A percentile compares a stretch with the other conserved stretches of the same genome.
Evolutionary conservation across 2,329 filamentous ascomycete genomes (phyloP).

Genomic region (Paecilomyces variotii): DNA sequence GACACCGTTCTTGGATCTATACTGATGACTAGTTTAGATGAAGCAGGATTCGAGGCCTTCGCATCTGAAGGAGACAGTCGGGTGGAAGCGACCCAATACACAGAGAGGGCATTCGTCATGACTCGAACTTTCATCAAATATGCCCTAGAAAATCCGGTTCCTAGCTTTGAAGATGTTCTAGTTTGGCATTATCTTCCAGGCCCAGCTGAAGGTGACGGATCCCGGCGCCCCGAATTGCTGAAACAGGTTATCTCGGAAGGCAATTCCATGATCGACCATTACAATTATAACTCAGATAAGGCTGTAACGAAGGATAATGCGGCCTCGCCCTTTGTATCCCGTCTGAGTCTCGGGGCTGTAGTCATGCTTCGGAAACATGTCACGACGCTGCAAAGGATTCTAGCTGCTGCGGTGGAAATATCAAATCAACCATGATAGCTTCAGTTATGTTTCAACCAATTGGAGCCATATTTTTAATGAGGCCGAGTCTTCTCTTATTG

Average conservation of each 20-base stretch:
- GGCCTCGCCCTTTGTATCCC: constrained; percentile 21
- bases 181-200: constrained; percentile 42
- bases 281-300: constrained; percentile 14
- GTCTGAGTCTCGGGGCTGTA: constrained; percentile 24
- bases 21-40: constrained; percentile 32
- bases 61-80: constrained; percentile 39
- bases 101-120: constrained; percentile 47
- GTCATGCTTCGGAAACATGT: constrained; percentile 24
- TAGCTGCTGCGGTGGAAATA: constrained; percentile 2
- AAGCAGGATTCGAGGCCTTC: constrained; percentile 52
- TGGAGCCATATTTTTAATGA: neutral
- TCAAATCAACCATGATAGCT: neutral
- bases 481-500: neutral
- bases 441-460: neutral
- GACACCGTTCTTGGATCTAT: neutral
- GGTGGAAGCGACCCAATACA: constrained; percentile 43
- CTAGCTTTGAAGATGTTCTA: constrained; percentile 45
- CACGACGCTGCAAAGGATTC: constrained; percentile 17
- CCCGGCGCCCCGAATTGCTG: constrained; percentile 14
- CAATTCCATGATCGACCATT: constrained; percentile 18
- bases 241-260: constrained; percentile 18
- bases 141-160: constrained; percentile 34
- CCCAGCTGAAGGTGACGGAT: neutral
- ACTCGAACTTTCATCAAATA: constrained; percentile 44
- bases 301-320: constrained; percentile 9